Percentiles rank a stretch among this genome's conserved stretches.
phyloP scores from a whole-genome alignment of 1,284 basidiomycete genomes.

The Tilletia walkeri region DNA sequence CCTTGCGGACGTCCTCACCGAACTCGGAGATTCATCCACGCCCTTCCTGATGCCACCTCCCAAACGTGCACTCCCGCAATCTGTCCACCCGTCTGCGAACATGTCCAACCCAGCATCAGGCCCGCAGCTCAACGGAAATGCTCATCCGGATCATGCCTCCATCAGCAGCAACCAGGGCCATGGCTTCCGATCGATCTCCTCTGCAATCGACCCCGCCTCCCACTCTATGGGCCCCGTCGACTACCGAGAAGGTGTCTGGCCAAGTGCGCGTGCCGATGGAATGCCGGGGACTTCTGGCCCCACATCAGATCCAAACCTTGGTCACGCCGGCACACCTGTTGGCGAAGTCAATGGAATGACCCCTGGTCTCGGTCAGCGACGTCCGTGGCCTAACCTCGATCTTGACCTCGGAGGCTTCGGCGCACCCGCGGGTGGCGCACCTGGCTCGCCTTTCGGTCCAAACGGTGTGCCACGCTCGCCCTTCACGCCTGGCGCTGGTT shows the following conservation, averaged over 20 bases:
- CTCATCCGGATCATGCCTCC: too few relatives aligned
- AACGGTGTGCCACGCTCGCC: constrained; percentile 19
- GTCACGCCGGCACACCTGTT: background rate
- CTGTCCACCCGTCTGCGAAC: too few relatives aligned
- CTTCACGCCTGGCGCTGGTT: constrained; percentile 7
- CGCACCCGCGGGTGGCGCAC: background rate
- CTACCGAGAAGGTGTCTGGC: constrained; percentile 1
- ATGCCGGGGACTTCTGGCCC: too few relatives aligned
- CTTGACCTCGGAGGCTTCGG: constrained; percentile 2
- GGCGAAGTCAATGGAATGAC: background rate
- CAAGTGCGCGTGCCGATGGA: background rate
- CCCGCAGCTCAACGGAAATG: too few relatives aligned
- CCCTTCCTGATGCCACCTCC: constrained; percentile 55
- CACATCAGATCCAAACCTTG: background rate
- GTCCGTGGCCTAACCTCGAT: constrained; percentile 11
- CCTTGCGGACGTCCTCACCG: constrained; percentile 53
- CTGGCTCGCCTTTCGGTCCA: background rate
- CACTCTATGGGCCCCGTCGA: background rate
- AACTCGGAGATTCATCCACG: constrained; percentile 47
- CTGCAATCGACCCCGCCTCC: background rate
- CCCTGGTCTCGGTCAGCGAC: background rate
- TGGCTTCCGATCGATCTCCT: too few relatives aligned
- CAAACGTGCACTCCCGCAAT: too few relatives aligned
- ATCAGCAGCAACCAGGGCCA: too few relatives aligned
- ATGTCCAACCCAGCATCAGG: too few relatives aligned